These are phyloP conservation scores for Rhizopogon vulgaris DNA, from an alignment of 768 basidiomycete species.

Conservation along the genomic window DNA sequence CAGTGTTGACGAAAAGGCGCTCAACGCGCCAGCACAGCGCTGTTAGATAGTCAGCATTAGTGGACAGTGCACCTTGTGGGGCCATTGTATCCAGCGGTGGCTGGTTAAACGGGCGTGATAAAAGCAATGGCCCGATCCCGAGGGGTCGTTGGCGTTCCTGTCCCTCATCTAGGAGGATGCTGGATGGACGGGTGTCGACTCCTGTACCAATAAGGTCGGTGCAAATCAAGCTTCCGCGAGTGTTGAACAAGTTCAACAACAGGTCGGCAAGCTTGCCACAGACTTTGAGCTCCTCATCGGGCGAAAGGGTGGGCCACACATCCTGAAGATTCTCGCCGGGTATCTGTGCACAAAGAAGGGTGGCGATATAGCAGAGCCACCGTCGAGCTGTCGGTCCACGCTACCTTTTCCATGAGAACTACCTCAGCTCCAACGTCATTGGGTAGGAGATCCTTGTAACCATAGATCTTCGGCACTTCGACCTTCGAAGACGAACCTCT, in stretches of 20 bases:
- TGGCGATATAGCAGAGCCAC: conserved; percentile 2
- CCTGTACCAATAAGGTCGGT: conserved; percentile 28
- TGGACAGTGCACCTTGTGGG: conserved; percentile 18
- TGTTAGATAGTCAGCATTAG: conserved; percentile 21
- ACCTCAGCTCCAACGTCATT: conserved; percentile 26
- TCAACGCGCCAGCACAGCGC: conserved; percentile 20
- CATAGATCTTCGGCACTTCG: conserved; percentile 24
- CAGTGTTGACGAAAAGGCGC: conserved; percentile 13
- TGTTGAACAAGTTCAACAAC: conserved; percentile 25
- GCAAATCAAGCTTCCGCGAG: conserved; percentile 11
- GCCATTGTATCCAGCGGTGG: conserved; percentile 16
- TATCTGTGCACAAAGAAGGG: conserved; percentile 11
- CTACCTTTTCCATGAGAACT: conserved; percentile 26
- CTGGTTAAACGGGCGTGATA: conserved; percentile 20
- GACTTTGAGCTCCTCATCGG: conserved; percentile 15
- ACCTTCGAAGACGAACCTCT: conserved; percentile 11
- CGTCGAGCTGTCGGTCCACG: not conserved
- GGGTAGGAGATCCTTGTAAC: conserved; percentile 19
- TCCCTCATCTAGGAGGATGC: conserved; percentile 4
- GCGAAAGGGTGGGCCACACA: conserved; percentile 19
- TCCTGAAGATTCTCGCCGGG: conserved; percentile 20
- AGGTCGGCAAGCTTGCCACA: conserved; percentile 20
- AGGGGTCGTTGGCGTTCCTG: not conserved
- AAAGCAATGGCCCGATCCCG: conserved; percentile 10
- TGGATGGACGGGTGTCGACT: conserved; percentile 10